Base-by-base conservation (phyloP, 2,329 filamentous ascomycete genomes). In the Neophaeococcomyces aloes region DNA sequence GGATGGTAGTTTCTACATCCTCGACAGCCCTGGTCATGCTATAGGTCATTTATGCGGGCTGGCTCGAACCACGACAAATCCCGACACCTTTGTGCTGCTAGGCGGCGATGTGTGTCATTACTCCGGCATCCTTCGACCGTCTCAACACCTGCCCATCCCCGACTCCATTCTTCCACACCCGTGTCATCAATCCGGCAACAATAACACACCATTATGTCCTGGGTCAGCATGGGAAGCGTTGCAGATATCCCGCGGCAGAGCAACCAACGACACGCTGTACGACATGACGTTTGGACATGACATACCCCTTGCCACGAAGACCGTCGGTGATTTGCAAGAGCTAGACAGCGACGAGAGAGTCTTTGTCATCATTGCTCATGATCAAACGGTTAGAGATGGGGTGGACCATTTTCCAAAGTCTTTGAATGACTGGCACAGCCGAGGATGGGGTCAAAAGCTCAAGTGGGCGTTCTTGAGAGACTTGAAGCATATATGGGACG, bases 1-100 rank as follows among this genome's bases (percentile, higher is more conserved):
- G 3, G 64, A 67, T 31, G 64, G 64, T 2, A 61, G 56, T 6
- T 59, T 68, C 35, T 67, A 67, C 37, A 48, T 68, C 11, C 53
- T 69, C 2, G 61, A 67, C 30, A 52, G 66, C 2, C 71, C 72
- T 0, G 74, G 74, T 1, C 50, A 52, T 34, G 64, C 66, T 0
- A 56, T 70, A 10, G 70, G 68, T 1, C 71, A 74, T 51, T 58
- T 72, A 13, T 67, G 65, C 46, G 72, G 61, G 2, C 59, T 76
- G 0, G 72, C 67, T 1, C 59, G 71, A 4, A 68, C 65, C 0
- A 57, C 57, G 2, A 54, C 18, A 4, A 21, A 38, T 7, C 21
- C 19, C 4, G 52, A 1, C n/a, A 43, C 44, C 7, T 46, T 46
- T 21, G 23, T 46, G 2, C 29, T 46, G 2, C 19, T 36, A 27